A percentile compares a stretch with the other conserved stretches of the same genome.
phyloP scores from a whole-genome alignment of 352 stramenopile genomes.

The Peronospora destructor region DNA sequence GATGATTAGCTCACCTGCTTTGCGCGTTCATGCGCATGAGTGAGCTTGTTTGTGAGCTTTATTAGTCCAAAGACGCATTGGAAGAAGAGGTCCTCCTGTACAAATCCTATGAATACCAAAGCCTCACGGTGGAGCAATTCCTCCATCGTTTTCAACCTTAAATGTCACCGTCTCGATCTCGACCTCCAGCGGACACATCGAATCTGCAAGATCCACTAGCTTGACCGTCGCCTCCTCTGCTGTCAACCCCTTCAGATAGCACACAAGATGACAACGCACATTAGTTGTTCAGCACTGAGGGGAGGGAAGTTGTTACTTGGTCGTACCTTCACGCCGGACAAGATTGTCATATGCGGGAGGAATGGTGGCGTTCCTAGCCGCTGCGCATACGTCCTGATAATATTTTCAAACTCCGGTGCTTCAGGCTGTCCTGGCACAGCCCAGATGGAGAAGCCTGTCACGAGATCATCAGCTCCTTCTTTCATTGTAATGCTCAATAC shows the following conservation, averaged over 20 bases:
- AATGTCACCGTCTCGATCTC: slow-evolving; percentile 40
- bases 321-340: slow-evolving; percentile 40
- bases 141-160: slow-evolving; percentile 27
- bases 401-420: slow-evolving; percentile 18
- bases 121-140: background rate
- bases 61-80: slow-evolving; percentile 63
- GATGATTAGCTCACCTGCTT: slow-evolving; percentile 29
- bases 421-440: slow-evolving; percentile 26
- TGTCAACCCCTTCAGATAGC: slow-evolving; percentile 20
- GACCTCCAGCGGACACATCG: slow-evolving; percentile 24
- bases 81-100: slow-evolving; percentile 50
- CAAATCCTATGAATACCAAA: background rate
- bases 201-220: slow-evolving; percentile 31
- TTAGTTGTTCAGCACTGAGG: background rate
- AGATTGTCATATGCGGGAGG: slow-evolving; percentile 51
- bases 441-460: slow-evolving; percentile 60
- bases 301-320: background rate
- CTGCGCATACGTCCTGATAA: slow-evolving; percentile 35
- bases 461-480: slow-evolving; percentile 31
- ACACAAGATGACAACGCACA: background rate
- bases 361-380: slow-evolving; percentile 41
- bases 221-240: slow-evolving; percentile 24
- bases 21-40: slow-evolving; percentile 24
- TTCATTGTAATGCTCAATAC: background rate
- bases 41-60: slow-evolving; percentile 32